Base-by-base conservation (phyloP, 257 asterid genomes). In the Ajuga chamaepitys region DNA sequence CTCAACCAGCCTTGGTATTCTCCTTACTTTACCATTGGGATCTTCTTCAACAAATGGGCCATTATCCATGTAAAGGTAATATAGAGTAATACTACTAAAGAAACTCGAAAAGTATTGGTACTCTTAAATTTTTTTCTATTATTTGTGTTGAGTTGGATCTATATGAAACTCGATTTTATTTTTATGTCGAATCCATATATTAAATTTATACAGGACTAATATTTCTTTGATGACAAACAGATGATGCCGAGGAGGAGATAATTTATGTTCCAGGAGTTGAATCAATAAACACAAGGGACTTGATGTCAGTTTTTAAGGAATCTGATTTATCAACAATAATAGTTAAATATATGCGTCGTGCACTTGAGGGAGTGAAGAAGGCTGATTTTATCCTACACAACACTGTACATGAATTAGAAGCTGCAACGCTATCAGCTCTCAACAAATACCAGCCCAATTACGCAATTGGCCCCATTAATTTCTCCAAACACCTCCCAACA, bases 401-500 rank as follows among this genome's bases (percentile, higher is more conserved):
- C 77, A 82, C 88, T 0, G 77, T 87, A 2, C 62, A 82, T 37
- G 95, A 87, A 37, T 74, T 87, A 11, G 95, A 84, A 60, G 24
- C 42, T 9, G 51, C 74, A 1, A 67, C 83, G 0, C 32, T 84
- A 5, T 75, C 80, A 22, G 63, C 74, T 28, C 72, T 80, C 46
- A 18, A 57, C 68, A 58, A 54, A 42, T 62, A 46, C 48, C 62
- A 45, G 4, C 61, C 61, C 11, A 74, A 64, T 28, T 83, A 79
- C 28, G 82, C 89, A 17, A 60, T 86, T 44, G 94, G 89, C 50
- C 71, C 76, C 18, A 58, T 70, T 61, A 71, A 73, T 28, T 70
- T 66, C 34, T 58, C 64, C 22, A 46, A 46, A 14, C 30, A 24
- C 8, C 13, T 37, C 20, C 54, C 12, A 0, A n/a, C 24, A 2